phyloP scores from a whole-genome alignment of 1,284 basidiomycete genomes.

The Ceraceosorus bombacis region DNA sequence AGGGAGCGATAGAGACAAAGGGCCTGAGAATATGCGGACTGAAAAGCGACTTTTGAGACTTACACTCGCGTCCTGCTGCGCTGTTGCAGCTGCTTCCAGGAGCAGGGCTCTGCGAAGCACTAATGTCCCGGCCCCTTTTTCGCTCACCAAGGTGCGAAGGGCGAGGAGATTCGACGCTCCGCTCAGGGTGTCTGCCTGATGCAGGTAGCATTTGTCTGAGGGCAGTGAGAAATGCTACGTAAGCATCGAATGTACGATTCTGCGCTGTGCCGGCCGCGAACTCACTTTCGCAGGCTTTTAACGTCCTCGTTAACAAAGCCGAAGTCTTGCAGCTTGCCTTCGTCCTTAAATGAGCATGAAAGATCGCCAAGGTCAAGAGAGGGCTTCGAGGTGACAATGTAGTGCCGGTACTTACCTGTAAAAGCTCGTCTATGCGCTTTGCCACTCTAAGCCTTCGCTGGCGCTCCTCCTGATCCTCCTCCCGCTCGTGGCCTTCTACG shows the following conservation, averaged over 20 bases:
- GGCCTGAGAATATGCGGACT: too few species aligned
- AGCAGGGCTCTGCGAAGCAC: too few species aligned
- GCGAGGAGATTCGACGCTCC: background rate
- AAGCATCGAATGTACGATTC: background rate
- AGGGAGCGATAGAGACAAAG: too few species aligned
- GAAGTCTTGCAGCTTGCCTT: conserved; percentile 67
- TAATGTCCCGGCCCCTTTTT: too few species aligned
- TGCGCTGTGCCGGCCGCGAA: conserved; percentile 18
- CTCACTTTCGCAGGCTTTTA: conserved; percentile 60
- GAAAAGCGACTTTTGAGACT: too few species aligned
- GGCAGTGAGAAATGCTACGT: background rate
- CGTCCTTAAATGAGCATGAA: conserved; percentile 56
- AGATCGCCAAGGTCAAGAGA: background rate
- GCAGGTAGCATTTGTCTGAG: conserved; percentile 24
- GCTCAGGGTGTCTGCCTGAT: conserved; percentile 8
- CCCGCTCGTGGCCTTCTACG: background rate
- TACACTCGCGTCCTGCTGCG: too few species aligned
- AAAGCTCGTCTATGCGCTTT: background rate
- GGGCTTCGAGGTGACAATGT: background rate
- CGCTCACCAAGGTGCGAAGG: background rate
- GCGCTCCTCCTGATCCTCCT: background rate
- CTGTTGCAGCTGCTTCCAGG: too few species aligned
- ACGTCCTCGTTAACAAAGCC: conserved; percentile 65
- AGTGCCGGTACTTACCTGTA: background rate
- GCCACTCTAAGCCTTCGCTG: background rate